Evolutionary conservation across 176 grass and related monocot species (phyloP), one percentile per base, ranked within the genome.

Genomic region (Tillandsia fasciculata): DNA sequence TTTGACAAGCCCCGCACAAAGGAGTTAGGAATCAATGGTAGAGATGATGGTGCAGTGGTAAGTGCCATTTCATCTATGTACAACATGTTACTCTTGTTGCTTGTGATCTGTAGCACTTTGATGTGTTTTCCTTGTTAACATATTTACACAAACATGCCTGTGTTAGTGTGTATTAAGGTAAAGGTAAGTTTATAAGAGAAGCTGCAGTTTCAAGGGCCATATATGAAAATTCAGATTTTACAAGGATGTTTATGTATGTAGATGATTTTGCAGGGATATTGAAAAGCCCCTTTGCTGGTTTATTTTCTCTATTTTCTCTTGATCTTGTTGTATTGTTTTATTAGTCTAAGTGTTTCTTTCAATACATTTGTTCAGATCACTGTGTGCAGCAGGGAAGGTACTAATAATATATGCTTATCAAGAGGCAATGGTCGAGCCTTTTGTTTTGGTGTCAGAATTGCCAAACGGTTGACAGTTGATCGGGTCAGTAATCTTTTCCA

Each of bases 361-460:
- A 67, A 28, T 9, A 28, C 65, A 67, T 81, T 57, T 54, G 33
- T 20, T 52, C 70, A 88, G 85, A 67, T 88, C 78, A 82, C 76
- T 26, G 52, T 72, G 66, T 83, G 67, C 71, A 76, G 78, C 50
- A 80, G 23, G 59, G 85, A 88, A 71, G 85, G 85, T 53, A 54
- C 51, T 59, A 92, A 88, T 52, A 92, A 76, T 64, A 92, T 92
- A 56, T 49, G 51, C 83, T 29, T 92, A 48, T 85, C 85, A 20
- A 81, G 77, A 78, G 68, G 70, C 59, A 85, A 96, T 61, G 50
- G 72, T 52, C 83, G 83, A 28, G 81, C 67, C 27, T 91, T 96
- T 63, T 96, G 85, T 81, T 82, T 96, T 53, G 92, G 85, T 66
- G 50, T 91, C 68, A 83, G 85, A 86, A 78, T 96, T 57, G 85